Evolutionary conservation across 768 basidiomycete species (phyloP).

Genomic region (Sporobolomyces roseus): DNA sequence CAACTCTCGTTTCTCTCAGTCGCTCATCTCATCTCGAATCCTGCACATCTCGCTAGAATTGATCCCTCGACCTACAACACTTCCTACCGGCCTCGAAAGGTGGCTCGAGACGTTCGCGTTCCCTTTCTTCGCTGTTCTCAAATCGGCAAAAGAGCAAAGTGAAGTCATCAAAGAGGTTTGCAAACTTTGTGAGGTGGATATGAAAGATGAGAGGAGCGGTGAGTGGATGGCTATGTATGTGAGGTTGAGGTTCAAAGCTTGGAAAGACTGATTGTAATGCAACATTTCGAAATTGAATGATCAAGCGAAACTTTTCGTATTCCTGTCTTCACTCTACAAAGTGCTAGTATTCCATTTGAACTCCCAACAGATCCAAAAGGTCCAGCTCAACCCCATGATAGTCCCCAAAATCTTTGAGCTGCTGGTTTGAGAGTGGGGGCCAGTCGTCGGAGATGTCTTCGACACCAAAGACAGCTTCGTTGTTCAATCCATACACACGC

Average conservation of each 20-base stretch:
- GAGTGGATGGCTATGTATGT: constrained; percentile 71
- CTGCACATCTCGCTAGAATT: constrained; percentile 23
- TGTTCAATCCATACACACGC: no score
- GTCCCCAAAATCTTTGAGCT: no score
- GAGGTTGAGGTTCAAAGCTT: constrained; percentile 58
- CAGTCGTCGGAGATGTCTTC: no score
- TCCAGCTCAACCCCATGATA: no score
- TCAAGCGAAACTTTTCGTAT: no score
- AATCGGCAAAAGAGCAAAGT: constrained; percentile 56
- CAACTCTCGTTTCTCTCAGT: neutral
- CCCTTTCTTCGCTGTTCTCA: constrained; percentile 57
- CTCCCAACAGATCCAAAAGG: no score
- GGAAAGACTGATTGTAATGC: no score
- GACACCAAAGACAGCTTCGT: no score
- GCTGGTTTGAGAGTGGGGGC: no score
- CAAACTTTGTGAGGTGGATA: constrained; percentile 27
- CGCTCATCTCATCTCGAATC: neutral
- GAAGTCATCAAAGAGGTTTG: constrained; percentile 56
- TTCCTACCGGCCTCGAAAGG: constrained; percentile 51
- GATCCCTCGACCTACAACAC: constrained; percentile 48
- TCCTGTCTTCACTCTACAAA: no score
- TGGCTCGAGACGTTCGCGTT: constrained; percentile 70
- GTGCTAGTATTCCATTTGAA: no score
- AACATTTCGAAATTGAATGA: no score
- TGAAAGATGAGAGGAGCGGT: constrained; percentile 43